Conservation (phyloP, 2,329 filamentous ascomycete species). For the Paecilomyces fulvus region DNA sequence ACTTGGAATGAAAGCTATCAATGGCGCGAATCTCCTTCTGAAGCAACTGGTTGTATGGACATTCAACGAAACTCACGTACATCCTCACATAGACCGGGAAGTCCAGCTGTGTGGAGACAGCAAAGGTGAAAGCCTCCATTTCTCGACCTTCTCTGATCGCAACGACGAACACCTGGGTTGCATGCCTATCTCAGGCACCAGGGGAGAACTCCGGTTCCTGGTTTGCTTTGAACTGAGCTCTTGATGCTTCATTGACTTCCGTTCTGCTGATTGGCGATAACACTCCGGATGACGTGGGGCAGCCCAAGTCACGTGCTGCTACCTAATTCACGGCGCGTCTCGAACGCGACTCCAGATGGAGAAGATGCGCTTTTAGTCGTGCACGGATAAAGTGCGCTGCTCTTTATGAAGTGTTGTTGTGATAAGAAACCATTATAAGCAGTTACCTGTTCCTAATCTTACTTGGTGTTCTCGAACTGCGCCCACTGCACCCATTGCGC, state of each 20-base stretch:
- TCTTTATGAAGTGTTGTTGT: background rate
- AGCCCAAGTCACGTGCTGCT: background rate
- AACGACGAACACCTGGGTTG: background rate
- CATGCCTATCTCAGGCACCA: background rate
- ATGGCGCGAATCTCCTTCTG: background rate
- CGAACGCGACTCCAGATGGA: background rate
- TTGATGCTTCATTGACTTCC: background rate
- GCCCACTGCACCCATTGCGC: background rate
- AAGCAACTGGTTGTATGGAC: background rate
- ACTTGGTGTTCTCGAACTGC: background rate
- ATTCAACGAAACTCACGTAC: conserved; percentile 34
- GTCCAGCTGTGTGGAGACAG: conserved; percentile 74
- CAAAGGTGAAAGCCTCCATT: conserved; percentile 97
- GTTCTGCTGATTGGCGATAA: background rate
- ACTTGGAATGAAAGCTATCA: background rate
- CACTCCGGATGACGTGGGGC: background rate
- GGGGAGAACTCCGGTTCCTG: background rate
- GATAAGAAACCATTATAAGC: background rate
- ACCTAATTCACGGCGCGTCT: background rate
- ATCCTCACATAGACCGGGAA: conserved; percentile 59
- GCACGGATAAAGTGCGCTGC: background rate
- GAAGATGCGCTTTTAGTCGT: background rate
- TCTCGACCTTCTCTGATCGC: conserved; percentile 12
- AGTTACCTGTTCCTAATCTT: background rate
- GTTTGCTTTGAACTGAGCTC: background rate